Evolutionary conservation across 1,284 basidiomycete genomes (phyloP).

Genomic region (Melampsora larici-populina): DNA sequence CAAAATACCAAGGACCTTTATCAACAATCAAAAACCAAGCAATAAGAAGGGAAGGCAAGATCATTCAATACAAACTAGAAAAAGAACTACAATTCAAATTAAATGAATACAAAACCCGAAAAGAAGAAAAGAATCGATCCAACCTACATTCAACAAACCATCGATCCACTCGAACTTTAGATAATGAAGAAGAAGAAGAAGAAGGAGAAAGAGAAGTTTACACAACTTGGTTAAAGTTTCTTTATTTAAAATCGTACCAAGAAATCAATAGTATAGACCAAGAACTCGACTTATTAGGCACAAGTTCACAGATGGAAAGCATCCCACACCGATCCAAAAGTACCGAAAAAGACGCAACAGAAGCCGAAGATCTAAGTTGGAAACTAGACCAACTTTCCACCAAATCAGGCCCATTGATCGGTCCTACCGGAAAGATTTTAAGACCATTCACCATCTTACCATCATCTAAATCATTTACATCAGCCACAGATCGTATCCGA

Average conservation of each 20-base stretch:
- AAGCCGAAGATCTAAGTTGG: slow-evolving; percentile 65
- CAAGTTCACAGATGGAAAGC: slow-evolving; percentile 49
- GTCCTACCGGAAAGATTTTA: slow-evolving; percentile 54
- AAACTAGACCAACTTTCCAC: slow-evolving; percentile 63
- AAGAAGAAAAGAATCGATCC: neutral
- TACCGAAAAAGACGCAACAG: slow-evolving; percentile 47
- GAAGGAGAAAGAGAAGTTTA: slow-evolving; percentile 66
- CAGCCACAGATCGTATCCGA: slow-evolving; percentile 59
- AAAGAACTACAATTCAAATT: slow-evolving; percentile 71
- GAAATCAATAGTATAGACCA: slow-evolving; percentile 68
- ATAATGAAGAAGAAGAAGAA: slow-evolving; percentile 63
- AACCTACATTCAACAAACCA: neutral
- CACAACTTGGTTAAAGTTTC: slow-evolving; percentile 68
- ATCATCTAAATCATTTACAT: slow-evolving; percentile 55
- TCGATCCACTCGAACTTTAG: slow-evolving; percentile 53
- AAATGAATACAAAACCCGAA: slow-evolving; percentile 53
- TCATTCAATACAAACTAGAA: slow-evolving; percentile 77
- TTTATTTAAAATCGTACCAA: slow-evolving; percentile 67
- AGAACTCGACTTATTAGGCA: slow-evolving; percentile 68
- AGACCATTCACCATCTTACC: slow-evolving; percentile 89
- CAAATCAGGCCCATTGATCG: slow-evolving; percentile 43
- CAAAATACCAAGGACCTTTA: slow-evolving; percentile 62
- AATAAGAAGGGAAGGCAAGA: slow-evolving; percentile 74
- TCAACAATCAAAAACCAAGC: slow-evolving; percentile 63
- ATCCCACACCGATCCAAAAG: slow-evolving; percentile 44